Percentiles rank a stretch among this genome's conserved stretches.
These are phyloP conservation scores for Tephrocybe rancida DNA, from an alignment of 768 basidiomycete species.

Conservation along the genomic window DNA sequence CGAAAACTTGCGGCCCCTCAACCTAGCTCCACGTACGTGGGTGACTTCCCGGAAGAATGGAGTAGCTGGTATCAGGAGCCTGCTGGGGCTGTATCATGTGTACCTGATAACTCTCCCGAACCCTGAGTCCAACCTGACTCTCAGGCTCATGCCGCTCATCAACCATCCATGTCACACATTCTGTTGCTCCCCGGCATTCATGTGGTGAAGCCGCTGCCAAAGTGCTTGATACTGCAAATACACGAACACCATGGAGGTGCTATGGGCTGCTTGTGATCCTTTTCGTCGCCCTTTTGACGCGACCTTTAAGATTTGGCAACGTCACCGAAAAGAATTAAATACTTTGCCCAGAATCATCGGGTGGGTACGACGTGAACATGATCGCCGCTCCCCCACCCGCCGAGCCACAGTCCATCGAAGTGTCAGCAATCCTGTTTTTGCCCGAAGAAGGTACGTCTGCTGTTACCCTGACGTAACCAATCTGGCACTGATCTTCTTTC, in stretches of 20 bases:
- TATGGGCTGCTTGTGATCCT: conserved; percentile 11
- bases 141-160: conserved; percentile 59
- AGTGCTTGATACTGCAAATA: conserved; percentile 80
- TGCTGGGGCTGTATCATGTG: too few relatives aligned
- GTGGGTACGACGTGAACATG: conserved; percentile 57
- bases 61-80: too few relatives aligned
- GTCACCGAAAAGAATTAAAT: conserved; percentile 73
- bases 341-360: conserved; percentile 41
- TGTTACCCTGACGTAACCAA: conserved; percentile 8
- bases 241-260: conserved; percentile 74
- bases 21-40: too few relatives aligned
- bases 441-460: conserved; percentile 69
- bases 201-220: conserved; percentile 91
- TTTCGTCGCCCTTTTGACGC: background rate
- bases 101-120: conserved; percentile 13
- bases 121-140: conserved; percentile 4
- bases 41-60: too few relatives aligned
- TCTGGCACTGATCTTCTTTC: conserved; percentile 11
- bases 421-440: conserved; percentile 76
- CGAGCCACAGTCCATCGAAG: conserved; percentile 65
- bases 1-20: too few relatives aligned
- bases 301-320: conserved; percentile 72
- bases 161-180: conserved; percentile 79
- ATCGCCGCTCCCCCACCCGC: conserved; percentile 77
- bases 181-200: conserved; percentile 72